These are phyloP conservation scores for Synchytrium microbalum DNA, from an alignment of 371 early-diverging fungal genomes.

Conservation along the genomic window DNA sequence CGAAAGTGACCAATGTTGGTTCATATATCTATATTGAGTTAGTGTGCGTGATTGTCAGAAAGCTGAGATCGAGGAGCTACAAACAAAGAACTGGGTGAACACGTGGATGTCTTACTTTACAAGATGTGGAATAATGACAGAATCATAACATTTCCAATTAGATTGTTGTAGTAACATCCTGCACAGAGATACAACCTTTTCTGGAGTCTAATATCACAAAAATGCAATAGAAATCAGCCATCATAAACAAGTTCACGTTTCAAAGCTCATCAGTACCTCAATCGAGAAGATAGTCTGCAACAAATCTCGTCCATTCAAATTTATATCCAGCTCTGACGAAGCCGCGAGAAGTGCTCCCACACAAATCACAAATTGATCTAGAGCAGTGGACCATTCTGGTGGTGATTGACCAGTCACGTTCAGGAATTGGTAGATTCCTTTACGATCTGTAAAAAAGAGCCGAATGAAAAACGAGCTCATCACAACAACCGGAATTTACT, in stretches of 20 bases:
- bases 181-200: neutral
- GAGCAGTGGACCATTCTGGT: constrained; percentile 3
- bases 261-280: no score
- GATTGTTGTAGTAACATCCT: neutral
- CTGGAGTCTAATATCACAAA: neutral
- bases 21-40: neutral
- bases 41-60: neutral
- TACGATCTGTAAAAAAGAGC: neutral
- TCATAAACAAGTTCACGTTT: no score
- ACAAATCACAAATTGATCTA: constrained; percentile 5
- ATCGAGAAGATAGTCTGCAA: neutral
- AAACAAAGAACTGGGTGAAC: no score
- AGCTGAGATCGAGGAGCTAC: constrained; percentile 5
- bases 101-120: neutral
- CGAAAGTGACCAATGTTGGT: neutral
- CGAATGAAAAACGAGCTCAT: neutral
- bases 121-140: neutral
- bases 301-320: neutral
- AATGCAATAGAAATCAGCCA: neutral
- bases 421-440: neutral
- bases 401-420: constrained; percentile 23
- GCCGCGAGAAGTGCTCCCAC: constrained; percentile 15
- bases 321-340: constrained; percentile 23
- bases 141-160: neutral
- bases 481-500: no score